Conservation (phyloP, 345 rosid genomes). For the Boechera stricta region DNA sequence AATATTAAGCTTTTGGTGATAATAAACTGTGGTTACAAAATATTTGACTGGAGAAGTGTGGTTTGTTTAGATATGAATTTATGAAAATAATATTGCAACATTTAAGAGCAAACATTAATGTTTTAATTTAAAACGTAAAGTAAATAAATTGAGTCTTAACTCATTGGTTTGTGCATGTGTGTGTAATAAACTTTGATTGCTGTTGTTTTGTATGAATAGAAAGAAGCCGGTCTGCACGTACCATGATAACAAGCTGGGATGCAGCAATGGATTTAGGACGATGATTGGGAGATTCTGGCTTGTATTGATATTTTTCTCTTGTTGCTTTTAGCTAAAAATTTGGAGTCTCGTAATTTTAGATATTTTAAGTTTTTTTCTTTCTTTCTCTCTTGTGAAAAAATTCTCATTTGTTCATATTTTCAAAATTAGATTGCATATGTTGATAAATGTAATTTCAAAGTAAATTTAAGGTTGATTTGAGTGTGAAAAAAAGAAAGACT, state of each 20-base stretch:
- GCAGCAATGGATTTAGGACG: constrained; percentile 54
- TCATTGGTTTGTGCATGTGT: too few relatives aligned
- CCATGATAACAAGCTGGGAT: constrained; percentile 65
- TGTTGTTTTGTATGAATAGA: constrained; percentile 44
- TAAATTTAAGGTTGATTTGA: not conserved
- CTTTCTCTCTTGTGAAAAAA: not conserved
- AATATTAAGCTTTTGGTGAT: too few relatives aligned
- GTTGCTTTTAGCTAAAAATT: constrained; percentile 26
- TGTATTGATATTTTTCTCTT: constrained; percentile 32
- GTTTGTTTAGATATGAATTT: too few relatives aligned
- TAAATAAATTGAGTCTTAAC: too few relatives aligned
- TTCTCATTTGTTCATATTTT: not conserved
- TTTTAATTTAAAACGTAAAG: too few relatives aligned
- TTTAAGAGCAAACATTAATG: too few relatives aligned
- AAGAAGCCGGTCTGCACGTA: constrained; percentile 69
- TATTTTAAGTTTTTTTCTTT: not conserved
- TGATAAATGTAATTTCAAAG: not conserved
- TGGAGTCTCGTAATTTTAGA: not conserved
- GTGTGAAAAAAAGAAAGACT: not conserved
- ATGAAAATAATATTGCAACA: too few relatives aligned
- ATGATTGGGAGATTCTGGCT: constrained; percentile 51
- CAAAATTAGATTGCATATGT: not conserved
- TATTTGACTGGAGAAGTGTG: too few relatives aligned
- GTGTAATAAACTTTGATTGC: too few relatives aligned
- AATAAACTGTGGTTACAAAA: too few relatives aligned